These are phyloP conservation scores for Chaetomium globosum DNA, from an alignment of 2,329 filamentous ascomycete species.

Conservation along the genomic window DNA sequence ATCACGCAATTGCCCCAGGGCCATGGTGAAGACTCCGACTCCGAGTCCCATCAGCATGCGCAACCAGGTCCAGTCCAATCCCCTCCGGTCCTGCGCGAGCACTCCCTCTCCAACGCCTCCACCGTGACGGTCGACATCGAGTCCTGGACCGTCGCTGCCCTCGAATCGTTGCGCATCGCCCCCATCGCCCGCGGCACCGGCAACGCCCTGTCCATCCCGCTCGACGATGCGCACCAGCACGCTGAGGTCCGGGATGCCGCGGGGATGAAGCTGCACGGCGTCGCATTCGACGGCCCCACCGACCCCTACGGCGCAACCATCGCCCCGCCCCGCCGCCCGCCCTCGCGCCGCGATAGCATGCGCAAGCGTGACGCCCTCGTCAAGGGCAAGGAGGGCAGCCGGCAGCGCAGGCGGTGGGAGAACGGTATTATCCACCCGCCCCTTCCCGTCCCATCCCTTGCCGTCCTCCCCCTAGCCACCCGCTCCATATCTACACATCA, in stretches of 20 bases:
- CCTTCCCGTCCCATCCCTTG: neutral
- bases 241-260: conserved; percentile 24
- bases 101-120: conserved; percentile 35
- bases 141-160: conserved; percentile 65
- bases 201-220: conserved; percentile 70
- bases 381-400: conserved; percentile 87
- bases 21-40: conserved; percentile 21
- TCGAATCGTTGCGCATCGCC: conserved; percentile 59
- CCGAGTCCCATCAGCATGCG: conserved; percentile 10
- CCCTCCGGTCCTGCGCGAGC: conserved; percentile 29
- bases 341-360: conserved; percentile 57
- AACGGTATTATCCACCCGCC: conserved; percentile 64
- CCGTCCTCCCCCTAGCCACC: too few relatives aligned
- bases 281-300: conserved; percentile 29
- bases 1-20: conserved; percentile 25
- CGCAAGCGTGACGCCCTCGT: conserved; percentile 71
- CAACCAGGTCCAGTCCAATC: conserved; percentile 15
- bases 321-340: conserved; percentile 48
- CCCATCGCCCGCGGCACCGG: conserved; percentile 62
- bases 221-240: conserved; percentile 59
- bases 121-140: conserved; percentile 60
- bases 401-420: conserved; percentile 88
- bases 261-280: conserved; percentile 36
- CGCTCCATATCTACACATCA: too few relatives aligned
- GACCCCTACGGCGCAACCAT: conserved; percentile 36